phyloP scores from a whole-genome alignment of 2,329 filamentous ascomycete genomes.

The Trichoderma breve region DNA sequence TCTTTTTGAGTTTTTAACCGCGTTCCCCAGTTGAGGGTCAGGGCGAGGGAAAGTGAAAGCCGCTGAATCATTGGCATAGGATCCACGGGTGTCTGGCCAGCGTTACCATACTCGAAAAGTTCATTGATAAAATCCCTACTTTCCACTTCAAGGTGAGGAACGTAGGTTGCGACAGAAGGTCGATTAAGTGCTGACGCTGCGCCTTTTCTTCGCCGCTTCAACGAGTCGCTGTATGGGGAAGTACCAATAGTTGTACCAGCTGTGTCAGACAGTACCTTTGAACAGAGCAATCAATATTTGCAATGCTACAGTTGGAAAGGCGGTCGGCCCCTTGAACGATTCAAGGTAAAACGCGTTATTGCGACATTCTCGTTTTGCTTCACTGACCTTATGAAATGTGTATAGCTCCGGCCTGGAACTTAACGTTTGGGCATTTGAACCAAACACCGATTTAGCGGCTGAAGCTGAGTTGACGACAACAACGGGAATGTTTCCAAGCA shows the following conservation, averaged over 20 bases:
- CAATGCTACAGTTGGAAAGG: not conserved
- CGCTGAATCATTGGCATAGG: constrained; percentile 69
- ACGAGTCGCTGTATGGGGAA: constrained; percentile 62
- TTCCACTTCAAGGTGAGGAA: constrained; percentile 61
- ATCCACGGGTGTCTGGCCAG: constrained; percentile 54
- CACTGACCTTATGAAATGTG: not conserved
- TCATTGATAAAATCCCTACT: constrained; percentile 62
- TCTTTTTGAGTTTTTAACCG: constrained; percentile 58
- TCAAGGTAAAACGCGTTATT: not conserved
- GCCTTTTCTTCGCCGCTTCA: constrained; percentile 63
- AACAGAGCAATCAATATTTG: not conserved
- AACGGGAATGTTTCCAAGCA: constrained; percentile 52
- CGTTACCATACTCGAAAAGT: constrained; percentile 55
- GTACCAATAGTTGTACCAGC: constrained; percentile 68
- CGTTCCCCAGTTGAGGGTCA: constrained; percentile 66
- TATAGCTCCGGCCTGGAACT: not conserved
- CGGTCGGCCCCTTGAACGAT: not conserved
- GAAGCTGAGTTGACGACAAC: not conserved
- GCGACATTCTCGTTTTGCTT: not conserved
- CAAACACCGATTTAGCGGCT: not conserved
- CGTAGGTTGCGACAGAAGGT: constrained; percentile 61
- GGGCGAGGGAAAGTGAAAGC: constrained; percentile 57
- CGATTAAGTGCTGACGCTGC: constrained; percentile 65
- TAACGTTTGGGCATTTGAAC: not conserved
- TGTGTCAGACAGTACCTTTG: constrained; percentile 60